Percentiles rank a stretch among this genome's conserved stretches.
Evolutionary conservation across 371 early-diverging fungal species (phyloP).

Genomic region (Circinella minor): DNA sequence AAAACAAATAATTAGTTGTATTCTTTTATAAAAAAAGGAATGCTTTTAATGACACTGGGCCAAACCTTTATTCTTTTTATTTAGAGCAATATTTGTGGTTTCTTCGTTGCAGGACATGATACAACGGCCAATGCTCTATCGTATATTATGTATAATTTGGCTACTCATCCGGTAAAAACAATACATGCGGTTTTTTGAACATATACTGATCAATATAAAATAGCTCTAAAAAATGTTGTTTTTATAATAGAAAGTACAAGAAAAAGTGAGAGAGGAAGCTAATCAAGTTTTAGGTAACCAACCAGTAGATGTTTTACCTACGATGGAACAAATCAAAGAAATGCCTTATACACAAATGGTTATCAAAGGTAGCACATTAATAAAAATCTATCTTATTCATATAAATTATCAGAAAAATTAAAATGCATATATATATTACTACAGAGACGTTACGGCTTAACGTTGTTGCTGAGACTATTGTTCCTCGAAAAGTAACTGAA

Average conservation of each 20-base stretch:
- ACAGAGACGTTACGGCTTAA: slow-evolving; percentile 21
- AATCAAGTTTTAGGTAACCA: slow-evolving; percentile 49
- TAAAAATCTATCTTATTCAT: too few species aligned
- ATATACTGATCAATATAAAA: too few species aligned
- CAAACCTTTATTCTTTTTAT: too few species aligned
- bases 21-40: neutral
- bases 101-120: slow-evolving; percentile 45
- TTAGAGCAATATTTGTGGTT: slow-evolving; percentile 27
- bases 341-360: slow-evolving; percentile 48
- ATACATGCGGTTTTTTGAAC: too few species aligned
- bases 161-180: slow-evolving; percentile 20
- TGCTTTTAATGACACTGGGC: too few species aligned
- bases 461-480: slow-evolving; percentile 1
- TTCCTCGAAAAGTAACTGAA: slow-evolving; percentile 10
- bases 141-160: slow-evolving; percentile 32
- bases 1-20: too few species aligned
- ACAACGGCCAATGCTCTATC: slow-evolving; percentile 45
- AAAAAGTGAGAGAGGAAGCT: slow-evolving; percentile 50
- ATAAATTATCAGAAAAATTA: neutral
- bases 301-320: slow-evolving; percentile 41
- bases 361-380: slow-evolving; percentile 26
- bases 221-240: too few species aligned
- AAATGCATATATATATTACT: neutral
- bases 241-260: slow-evolving; percentile 38
- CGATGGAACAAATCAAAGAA: slow-evolving; percentile 43